phyloP scores from a whole-genome alignment of 495 filamentous ascomycete genomes.

The Aspergillus indologenus region DNA sequence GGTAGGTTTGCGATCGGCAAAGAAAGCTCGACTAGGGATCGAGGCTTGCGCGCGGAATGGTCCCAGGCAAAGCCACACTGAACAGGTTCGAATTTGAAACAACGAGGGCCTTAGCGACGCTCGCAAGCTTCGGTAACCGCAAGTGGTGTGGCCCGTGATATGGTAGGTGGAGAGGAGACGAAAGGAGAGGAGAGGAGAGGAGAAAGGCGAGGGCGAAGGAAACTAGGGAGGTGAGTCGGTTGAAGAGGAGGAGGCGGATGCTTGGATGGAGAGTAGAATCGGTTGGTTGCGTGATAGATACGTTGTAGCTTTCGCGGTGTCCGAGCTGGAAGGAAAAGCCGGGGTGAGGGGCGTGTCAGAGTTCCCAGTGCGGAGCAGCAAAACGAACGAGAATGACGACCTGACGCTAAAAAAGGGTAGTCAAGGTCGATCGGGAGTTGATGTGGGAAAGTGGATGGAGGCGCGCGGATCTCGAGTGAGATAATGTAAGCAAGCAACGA shows the following conservation, averaged over 20 bases:
- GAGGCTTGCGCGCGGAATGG: slow-evolving; percentile 17
- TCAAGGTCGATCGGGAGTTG: slow-evolving; percentile 26
- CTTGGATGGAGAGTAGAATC: slow-evolving; percentile 8
- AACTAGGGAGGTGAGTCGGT: slow-evolving; percentile 17
- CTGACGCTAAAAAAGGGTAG: slow-evolving; percentile 29
- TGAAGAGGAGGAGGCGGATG: slow-evolving; percentile 10
- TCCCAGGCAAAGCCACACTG: slow-evolving; percentile 11
- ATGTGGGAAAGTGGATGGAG: slow-evolving; percentile 26
- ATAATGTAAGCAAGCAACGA: slow-evolving; percentile 30
- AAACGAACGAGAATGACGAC: slow-evolving; percentile 26
- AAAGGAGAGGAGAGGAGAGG: neutral
- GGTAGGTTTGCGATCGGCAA: slow-evolving; percentile 15
- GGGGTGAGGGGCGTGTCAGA: slow-evolving; percentile 25
- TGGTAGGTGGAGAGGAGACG: slow-evolving; percentile 2
- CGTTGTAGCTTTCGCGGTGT: neutral
- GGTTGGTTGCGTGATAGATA: neutral
- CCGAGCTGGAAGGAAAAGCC: slow-evolving; percentile 9
- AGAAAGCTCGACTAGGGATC: slow-evolving; percentile 9
- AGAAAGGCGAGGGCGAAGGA: neutral
- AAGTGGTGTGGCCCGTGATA: slow-evolving; percentile 19
- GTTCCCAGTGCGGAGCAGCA: slow-evolving; percentile 28
- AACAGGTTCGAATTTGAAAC: slow-evolving; percentile 13
- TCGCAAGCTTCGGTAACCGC: slow-evolving; percentile 22
- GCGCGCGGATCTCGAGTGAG: slow-evolving; percentile 25
- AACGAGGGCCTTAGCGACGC: slow-evolving; percentile 20